phyloP scores from a whole-genome alignment of 345 rosid genomes.

The Alliaria petiolata region DNA sequence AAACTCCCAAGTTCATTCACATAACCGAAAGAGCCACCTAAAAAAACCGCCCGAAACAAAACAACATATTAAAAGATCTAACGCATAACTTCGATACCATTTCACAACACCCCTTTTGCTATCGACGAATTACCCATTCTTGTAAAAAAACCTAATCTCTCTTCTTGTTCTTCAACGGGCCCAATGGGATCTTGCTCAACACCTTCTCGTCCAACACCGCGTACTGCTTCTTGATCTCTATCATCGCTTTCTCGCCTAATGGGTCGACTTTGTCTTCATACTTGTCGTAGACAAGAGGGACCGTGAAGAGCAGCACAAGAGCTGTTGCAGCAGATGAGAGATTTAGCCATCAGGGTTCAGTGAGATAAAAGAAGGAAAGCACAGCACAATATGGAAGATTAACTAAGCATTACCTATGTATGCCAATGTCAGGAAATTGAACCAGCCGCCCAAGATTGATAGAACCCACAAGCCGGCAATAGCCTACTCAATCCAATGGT shows the following conservation, averaged over 20 bases:
- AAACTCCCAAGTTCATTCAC: constrained; percentile 31
- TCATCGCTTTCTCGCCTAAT: constrained; percentile 67
- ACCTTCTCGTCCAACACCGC: constrained; percentile 71
- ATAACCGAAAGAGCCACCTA: constrained; percentile 11
- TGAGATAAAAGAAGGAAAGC: neutral
- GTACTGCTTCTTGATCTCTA: constrained; percentile 79
- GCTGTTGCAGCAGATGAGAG: constrained; percentile 36
- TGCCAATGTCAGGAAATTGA: constrained; percentile 66
- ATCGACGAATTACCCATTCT: neutral
- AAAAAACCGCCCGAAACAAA: neutral
- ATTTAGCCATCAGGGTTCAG: neutral
- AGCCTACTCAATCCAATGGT: constrained; percentile 40
- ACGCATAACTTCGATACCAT: constrained; percentile 14
- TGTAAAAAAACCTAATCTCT: constrained; percentile 39
- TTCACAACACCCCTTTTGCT: constrained; percentile 27
- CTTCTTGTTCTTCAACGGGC: constrained; percentile 71
- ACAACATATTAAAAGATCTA: constrained; percentile 7
- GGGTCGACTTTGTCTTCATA: constrained; percentile 82
- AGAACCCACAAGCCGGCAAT: constrained; percentile 69
- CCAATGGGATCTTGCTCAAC: constrained; percentile 68
- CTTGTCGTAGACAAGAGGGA: constrained; percentile 78
- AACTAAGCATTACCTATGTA: constrained; percentile 64
- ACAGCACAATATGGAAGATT: neutral
- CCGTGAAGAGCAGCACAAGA: constrained; percentile 57
- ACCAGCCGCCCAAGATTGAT: constrained; percentile 65